Conservation (phyloP, 2,329 filamentous ascomycete genomes). For the Mariannaea sp. region DNA sequence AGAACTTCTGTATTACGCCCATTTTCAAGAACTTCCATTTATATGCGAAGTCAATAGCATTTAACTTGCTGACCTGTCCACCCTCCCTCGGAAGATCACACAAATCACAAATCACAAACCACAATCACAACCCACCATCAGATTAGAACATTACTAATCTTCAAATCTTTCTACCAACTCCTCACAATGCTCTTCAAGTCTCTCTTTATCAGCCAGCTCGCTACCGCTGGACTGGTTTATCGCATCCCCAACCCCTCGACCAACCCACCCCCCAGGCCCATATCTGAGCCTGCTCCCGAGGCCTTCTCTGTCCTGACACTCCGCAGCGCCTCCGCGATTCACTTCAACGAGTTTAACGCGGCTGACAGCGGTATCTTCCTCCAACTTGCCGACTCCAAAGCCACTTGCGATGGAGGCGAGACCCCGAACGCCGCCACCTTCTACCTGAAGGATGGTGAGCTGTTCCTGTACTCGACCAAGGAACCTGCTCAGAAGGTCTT, state of each 20-base stretch:
- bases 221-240: constrained; percentile 21
- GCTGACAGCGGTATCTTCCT: constrained; percentile 50
- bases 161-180: neutral
- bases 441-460: constrained; percentile 46
- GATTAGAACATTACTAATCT: too few species aligned
- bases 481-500: constrained; percentile 54
- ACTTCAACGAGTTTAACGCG: constrained; percentile 53
- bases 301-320: constrained; percentile 56
- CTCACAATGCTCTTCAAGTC: constrained; percentile 36
- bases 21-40: too few species aligned
- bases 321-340: constrained; percentile 53
- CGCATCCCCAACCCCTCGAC: constrained; percentile 5
- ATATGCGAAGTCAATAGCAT: too few species aligned
- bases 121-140: too few species aligned
- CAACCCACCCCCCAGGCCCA: neutral
- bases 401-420: constrained; percentile 52
- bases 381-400: constrained; percentile 49
- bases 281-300: neutral
- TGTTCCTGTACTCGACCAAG: constrained; percentile 52
- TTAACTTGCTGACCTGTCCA: too few species aligned
- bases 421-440: constrained; percentile 53
- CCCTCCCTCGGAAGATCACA: too few species aligned
- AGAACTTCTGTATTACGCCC: too few species aligned
- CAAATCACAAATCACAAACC: too few species aligned
- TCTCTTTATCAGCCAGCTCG: constrained; percentile 24